Evolutionary conservation across 2,329 filamentous ascomycete genomes (phyloP).

Genomic region (Ciborinia camelliae): DNA sequence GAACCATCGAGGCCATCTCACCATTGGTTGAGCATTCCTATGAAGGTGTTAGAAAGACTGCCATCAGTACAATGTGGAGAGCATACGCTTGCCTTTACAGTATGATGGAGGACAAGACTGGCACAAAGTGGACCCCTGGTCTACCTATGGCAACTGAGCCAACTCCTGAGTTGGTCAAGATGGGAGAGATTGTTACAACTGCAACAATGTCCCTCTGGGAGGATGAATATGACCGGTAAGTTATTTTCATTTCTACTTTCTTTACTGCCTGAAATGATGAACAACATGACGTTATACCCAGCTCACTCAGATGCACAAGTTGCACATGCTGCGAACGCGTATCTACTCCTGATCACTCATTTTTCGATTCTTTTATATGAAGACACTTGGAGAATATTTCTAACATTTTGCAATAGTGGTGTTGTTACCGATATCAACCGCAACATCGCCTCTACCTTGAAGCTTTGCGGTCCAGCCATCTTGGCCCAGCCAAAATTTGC

Average conservation of each 20-base stretch:
- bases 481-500: conserved; percentile 70
- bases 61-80: conserved; percentile 87
- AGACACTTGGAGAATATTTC: conserved; percentile 22
- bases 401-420: conserved; percentile 9
- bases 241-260: conserved; percentile 38
- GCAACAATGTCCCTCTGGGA: conserved; percentile 83
- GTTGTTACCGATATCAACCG: conserved; percentile 92
- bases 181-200: conserved; percentile 80
- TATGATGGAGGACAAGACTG: conserved; percentile 73
- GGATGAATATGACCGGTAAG: conserved; percentile 91
- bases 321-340: conserved; percentile 89
- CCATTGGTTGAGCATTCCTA: conserved; percentile 85
- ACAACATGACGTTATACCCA: conserved; percentile 88
- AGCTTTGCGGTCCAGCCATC: conserved; percentile 84
- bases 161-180: conserved; percentile 74
- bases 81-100: conserved; percentile 89
- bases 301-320: conserved; percentile 95
- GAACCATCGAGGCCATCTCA: conserved; percentile 77
- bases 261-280: conserved; percentile 66
- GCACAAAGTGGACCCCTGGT: conserved; percentile 84
- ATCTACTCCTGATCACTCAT: conserved; percentile 41
- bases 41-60: conserved; percentile 89
- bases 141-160: conserved; percentile 78
- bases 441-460: conserved; percentile 84
- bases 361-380: conserved; percentile 21